phyloP scores from a whole-genome alignment of 225 moss, liverwort and hornwort genomes.

The Lunularia cruciata region DNA sequence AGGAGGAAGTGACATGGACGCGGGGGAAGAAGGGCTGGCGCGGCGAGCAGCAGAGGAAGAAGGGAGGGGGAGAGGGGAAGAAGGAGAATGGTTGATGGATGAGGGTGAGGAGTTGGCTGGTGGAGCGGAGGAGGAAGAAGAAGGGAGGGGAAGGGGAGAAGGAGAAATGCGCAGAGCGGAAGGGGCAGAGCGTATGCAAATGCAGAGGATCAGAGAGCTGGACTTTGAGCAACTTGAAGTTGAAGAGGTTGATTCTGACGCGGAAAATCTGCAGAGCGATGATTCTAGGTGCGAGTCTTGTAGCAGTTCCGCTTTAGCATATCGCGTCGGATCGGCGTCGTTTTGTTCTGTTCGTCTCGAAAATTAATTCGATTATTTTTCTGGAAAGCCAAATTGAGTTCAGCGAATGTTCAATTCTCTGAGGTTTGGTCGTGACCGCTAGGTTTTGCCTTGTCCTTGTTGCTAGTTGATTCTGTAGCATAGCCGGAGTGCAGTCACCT shows the following conservation, averaged over 20 bases:
- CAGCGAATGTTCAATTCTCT: too few species aligned
- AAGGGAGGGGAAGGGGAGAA: conserved; percentile 11
- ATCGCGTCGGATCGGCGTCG: background rate
- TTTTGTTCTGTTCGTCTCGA: background rate
- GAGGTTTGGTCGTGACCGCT: too few species aligned
- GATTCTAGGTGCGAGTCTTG: conserved; percentile 55
- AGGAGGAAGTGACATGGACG: background rate
- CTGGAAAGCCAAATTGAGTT: too few species aligned
- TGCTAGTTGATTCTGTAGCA: too few species aligned
- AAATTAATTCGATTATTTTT: too few species aligned
- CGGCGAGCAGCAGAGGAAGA: background rate
- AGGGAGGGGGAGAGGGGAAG: background rate
- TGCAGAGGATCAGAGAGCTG: conserved; percentile 53
- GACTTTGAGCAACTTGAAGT: conserved; percentile 77
- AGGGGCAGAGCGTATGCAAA: conserved; percentile 47
- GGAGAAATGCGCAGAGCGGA: conserved; percentile 30
- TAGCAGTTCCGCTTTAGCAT: background rate
- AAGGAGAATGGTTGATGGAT: conserved; percentile 8
- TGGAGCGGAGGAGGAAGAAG: conserved; percentile 1
- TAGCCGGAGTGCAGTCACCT: too few species aligned
- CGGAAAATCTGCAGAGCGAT: conserved; percentile 57
- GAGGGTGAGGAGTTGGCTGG: background rate
- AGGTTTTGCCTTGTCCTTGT: too few species aligned
- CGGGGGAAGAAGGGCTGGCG: background rate
- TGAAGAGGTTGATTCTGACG: conserved; percentile 83